Conservation (phyloP, 768 basidiomycete species). For the Lentinula raphanica region DNA sequence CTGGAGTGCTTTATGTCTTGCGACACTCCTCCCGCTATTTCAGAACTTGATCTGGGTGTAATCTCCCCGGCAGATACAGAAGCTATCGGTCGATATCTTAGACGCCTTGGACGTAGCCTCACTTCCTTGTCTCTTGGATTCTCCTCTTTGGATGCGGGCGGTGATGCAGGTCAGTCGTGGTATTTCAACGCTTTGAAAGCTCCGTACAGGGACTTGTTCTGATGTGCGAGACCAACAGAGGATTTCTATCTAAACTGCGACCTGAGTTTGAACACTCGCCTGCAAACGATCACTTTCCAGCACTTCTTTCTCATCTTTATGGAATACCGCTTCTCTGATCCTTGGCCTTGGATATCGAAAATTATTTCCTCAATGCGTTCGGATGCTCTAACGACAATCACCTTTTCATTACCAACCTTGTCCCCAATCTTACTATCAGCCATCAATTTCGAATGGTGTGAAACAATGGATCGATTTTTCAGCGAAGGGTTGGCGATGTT, state of each 20-base stretch:
- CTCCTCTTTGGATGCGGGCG: constrained; percentile 11
- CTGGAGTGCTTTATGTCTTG: constrained; percentile 6
- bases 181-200: too few relatives aligned
- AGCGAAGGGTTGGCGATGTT: background rate
- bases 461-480: background rate
- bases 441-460: background rate
- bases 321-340: background rate
- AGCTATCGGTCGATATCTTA: constrained; percentile 7
- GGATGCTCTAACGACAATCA: background rate
- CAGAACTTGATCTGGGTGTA: constrained; percentile 5
- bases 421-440: too few relatives aligned
- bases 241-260: constrained; percentile 3
- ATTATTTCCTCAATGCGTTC: background rate
- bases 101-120: background rate
- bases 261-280: background rate
- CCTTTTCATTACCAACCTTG: constrained; percentile 6
- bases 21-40: background rate
- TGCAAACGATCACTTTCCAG: background rate
- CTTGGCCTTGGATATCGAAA: constrained; percentile 3
- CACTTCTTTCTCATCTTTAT: background rate
- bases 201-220: too few relatives aligned
- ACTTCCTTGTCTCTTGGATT: constrained; percentile 7
- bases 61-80: constrained; percentile 7
- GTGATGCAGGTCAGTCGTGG: constrained; percentile 8
- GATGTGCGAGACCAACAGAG: background rate